Evolutionary conservation across 306 rosid species (phyloP).

Genomic region (Vicia sativa): DNA sequence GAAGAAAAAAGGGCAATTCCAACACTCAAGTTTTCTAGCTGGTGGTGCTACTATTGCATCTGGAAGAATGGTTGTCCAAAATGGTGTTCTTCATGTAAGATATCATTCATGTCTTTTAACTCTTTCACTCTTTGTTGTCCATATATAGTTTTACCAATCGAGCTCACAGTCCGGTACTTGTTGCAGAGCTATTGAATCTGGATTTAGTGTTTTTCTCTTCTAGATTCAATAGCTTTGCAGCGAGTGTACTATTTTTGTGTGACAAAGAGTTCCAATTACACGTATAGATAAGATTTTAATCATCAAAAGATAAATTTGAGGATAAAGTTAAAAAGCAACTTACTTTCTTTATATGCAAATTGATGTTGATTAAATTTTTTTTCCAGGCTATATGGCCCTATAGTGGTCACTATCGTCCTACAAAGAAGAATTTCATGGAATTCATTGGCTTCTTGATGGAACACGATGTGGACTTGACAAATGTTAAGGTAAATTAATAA

Average conservation of each 20-base stretch:
- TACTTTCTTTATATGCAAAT: conserved; percentile 23
- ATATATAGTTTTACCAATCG: too few relatives aligned
- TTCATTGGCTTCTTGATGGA: conserved; percentile 69
- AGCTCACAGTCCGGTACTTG: background rate
- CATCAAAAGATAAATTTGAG: background rate
- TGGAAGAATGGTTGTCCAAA: conserved; percentile 69
- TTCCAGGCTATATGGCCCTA: conserved; percentile 86
- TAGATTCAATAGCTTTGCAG: background rate
- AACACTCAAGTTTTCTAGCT: conserved; percentile 86
- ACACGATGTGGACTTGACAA: conserved; percentile 64
- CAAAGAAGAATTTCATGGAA: conserved; percentile 67
- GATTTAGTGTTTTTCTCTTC: background rate
- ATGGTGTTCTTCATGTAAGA: conserved; percentile 72
- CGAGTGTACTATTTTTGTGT: background rate
- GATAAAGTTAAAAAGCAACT: background rate
- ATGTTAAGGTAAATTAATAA: conserved; percentile 69
- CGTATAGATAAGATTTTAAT: background rate
- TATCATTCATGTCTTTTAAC: background rate
- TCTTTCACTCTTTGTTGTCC: too few relatives aligned
- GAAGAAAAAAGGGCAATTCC: conserved; percentile 78
- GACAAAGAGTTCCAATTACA: background rate
- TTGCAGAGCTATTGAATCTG: background rate
- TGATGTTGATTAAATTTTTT: conserved; percentile 23
- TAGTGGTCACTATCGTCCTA: conserved; percentile 86
- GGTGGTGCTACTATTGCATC: conserved; percentile 86